Evolutionary conservation across 192 early-diverging fungal genomes (phyloP).

Genomic region (Cetraspora pellucida): DNA sequence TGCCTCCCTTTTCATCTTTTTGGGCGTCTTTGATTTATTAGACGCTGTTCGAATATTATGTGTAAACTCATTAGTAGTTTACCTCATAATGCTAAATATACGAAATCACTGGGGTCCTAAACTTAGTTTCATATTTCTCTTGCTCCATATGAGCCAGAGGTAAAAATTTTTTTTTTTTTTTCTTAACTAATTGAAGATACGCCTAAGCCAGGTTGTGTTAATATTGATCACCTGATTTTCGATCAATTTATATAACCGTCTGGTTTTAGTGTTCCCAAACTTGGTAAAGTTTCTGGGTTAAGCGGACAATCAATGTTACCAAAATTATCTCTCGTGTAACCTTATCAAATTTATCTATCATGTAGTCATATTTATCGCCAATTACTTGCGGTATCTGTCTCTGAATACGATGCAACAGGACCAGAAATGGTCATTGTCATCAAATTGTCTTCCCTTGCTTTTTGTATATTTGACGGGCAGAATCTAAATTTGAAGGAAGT

Average conservation of each 20-base stretch:
- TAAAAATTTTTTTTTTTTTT: slow-evolving; percentile 22
- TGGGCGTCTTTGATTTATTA: slow-evolving; percentile 56
- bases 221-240: too few species aligned
- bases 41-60: slow-evolving; percentile 61
- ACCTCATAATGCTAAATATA: slow-evolving; percentile 53
- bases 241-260: too few species aligned
- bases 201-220: too few species aligned
- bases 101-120: slow-evolving; percentile 52
- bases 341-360: slow-evolving; percentile 10
- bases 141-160: slow-evolving; percentile 69
- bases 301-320: not conserved
- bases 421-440: slow-evolving; percentile 94
- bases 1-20: slow-evolving; percentile 27
- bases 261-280: slow-evolving; percentile 19
- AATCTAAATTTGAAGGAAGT: slow-evolving; percentile 33
- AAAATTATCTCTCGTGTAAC: slow-evolving; percentile 14
- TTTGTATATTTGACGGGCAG: slow-evolving; percentile 79
- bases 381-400: slow-evolving; percentile 47
- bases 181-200: too few species aligned
- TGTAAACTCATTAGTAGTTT: slow-evolving; percentile 51
- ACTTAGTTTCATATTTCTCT: slow-evolving; percentile 60
- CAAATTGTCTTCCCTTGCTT: slow-evolving; percentile 87
- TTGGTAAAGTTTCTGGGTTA: not conserved
- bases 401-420: slow-evolving; percentile 80
- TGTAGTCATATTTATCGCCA: slow-evolving; percentile 59